Evolutionary conservation across 2,329 filamentous ascomycete species (phyloP), one percentile per base, ranked within the genome.

Genomic region (Fusarium sp.): DNA sequence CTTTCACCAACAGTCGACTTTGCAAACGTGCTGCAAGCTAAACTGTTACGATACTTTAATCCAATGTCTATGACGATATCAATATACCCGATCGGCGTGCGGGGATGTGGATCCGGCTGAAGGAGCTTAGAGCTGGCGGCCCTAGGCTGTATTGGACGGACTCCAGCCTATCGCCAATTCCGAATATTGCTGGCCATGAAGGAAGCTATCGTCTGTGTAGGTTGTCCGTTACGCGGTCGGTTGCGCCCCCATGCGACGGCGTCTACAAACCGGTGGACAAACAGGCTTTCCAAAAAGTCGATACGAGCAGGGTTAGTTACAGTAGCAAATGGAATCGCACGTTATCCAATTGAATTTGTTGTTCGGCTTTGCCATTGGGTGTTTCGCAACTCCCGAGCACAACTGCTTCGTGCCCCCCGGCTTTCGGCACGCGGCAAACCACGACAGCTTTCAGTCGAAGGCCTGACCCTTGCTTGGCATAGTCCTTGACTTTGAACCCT

Each of bases 51-150:
- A 66, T 72, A 59, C 42, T 25, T 52, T 34, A 55, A 49, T 16
- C 60, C 60, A 58, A 58, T 52, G 54, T 72, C 70, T 72, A 72
- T 72, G 70, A 72, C 70, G 70, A 67, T 70, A 53, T 68, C 29
- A 56, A 40, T 53, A 59, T 30, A 61, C 56, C 30, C 40, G 69
- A 70, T 72, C 64, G 60, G 40, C 65, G 52, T 59, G 58, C 49
- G 50, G 65, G 69, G 54, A 61, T 59, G 69, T 69, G 57, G 57
- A 49, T 51, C 58, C 51, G 43, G 58, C 45, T 45, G 38, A 53
- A 42, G 68, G 50, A 43, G 32, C 34, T 53, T 34, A 18, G 38
- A 42, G 43, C 34, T 55, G 46, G 30, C 52, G 42, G 46, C 49
- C 45, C 55, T 68, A 63, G 29, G 22, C 46, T 40, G 42, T 32